Conservation (phyloP, 306 rosid species). For the Citrullus amarus region DNA sequence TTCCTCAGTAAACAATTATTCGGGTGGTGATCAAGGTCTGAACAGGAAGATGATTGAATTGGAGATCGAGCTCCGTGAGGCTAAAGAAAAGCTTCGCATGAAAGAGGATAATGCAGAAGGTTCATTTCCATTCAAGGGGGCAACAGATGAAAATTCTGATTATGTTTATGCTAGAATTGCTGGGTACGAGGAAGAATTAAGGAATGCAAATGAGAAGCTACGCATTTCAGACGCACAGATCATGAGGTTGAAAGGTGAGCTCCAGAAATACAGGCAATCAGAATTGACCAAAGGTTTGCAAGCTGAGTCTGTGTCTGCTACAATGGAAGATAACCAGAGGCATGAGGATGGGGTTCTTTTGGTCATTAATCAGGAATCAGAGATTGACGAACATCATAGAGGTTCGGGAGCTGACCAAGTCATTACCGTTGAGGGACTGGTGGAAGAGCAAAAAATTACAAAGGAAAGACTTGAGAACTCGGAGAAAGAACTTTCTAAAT, state of each 20-base stretch:
- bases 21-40: constrained; percentile 34
- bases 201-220: constrained; percentile 43
- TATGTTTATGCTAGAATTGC: constrained; percentile 30
- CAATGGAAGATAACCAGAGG: constrained; percentile 12
- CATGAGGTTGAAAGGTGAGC: constrained; percentile 32
- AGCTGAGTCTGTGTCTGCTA: constrained; percentile 14
- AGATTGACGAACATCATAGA: constrained; percentile 16
- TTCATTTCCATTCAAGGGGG: constrained; percentile 26
- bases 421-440: constrained; percentile 21
- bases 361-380: constrained; percentile 13
- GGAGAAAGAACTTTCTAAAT: constrained; percentile 38
- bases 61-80: constrained; percentile 77
- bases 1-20: constrained; percentile 80
- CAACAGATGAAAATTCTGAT: constrained; percentile 27
- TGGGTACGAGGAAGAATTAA: constrained; percentile 45
- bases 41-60: constrained; percentile 56
- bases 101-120: constrained; percentile 44
- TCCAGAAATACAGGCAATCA: constrained; percentile 23
- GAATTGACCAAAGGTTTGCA: constrained; percentile 12
- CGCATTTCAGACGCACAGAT: constrained; percentile 39
- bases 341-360: constrained; percentile 9
- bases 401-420: constrained; percentile 23
- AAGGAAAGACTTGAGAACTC: constrained; percentile 47
- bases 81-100: constrained; percentile 55
- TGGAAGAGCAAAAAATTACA: constrained; percentile 42